These are phyloP conservation scores for Ensete ventricosum DNA, from an alignment of 176 grass and related monocot species.

Conservation along the genomic window DNA sequence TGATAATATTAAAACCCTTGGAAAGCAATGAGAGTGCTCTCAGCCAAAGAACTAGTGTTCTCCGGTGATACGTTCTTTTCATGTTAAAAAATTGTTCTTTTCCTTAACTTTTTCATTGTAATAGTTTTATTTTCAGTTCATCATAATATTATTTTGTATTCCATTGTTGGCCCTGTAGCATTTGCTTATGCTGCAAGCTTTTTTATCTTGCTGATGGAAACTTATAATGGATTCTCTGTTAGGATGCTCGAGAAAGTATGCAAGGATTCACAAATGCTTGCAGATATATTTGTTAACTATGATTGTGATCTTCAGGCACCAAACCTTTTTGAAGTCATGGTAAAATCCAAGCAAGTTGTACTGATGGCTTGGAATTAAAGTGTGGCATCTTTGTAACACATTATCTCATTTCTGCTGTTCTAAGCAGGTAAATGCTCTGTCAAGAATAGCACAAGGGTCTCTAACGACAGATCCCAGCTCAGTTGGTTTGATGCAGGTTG, in stretches of 20 bases:
- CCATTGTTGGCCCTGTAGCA: neutral
- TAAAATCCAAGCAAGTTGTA: slow-evolving; percentile 23
- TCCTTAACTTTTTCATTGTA: neutral
- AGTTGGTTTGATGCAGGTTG: slow-evolving; percentile 49
- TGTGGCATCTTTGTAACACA: slow-evolving; percentile 1
- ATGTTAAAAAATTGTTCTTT: slow-evolving; percentile 1
- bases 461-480: slow-evolving; percentile 64
- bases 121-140: slow-evolving; percentile 8
- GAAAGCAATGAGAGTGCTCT: slow-evolving; percentile 76
- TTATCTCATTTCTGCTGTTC: neutral
- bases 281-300: slow-evolving; percentile 98
- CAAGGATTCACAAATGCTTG: slow-evolving; percentile 98
- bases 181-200: neutral
- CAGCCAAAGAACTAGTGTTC: slow-evolving; percentile 79
- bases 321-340: slow-evolving; percentile 89
- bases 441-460: slow-evolving; percentile 81
- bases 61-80: slow-evolving; percentile 46
- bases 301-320: slow-evolving; percentile 98
- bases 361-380: neutral
- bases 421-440: slow-evolving; percentile 84
- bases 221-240: slow-evolving; percentile 28
- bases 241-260: slow-evolving; percentile 99
- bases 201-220: slow-evolving; percentile 14
- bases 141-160: neutral
- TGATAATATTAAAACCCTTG: slow-evolving; percentile 91